These are phyloP conservation scores for Aspergillus ochraceoroseus DNA, from an alignment of 2,329 filamentous ascomycete genomes.

Conservation along the genomic window DNA sequence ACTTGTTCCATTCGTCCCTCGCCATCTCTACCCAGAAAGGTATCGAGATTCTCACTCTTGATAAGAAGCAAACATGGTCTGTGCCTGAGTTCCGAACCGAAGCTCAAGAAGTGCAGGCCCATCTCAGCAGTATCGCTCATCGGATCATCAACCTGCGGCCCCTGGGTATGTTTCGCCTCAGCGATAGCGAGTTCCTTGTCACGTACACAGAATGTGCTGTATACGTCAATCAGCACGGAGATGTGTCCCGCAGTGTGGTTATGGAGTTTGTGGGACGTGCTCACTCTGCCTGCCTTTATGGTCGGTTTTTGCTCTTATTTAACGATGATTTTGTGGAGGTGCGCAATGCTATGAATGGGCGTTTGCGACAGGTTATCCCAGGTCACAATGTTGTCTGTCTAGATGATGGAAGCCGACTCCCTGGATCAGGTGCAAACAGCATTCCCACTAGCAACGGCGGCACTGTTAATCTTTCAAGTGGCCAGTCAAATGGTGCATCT, in stretches of 20 bases:
- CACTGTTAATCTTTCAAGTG: slow-evolving; percentile 26
- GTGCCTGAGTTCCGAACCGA: slow-evolving; percentile 72
- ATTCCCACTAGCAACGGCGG: slow-evolving; percentile 41
- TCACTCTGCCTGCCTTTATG: slow-evolving; percentile 79
- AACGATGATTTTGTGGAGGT: slow-evolving; percentile 97
- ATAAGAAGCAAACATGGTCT: slow-evolving; percentile 93
- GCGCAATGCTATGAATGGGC: slow-evolving; percentile 90
- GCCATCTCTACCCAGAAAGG: slow-evolving; percentile 87
- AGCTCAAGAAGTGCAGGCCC: slow-evolving; percentile 52
- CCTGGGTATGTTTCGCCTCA: slow-evolving; percentile 93
- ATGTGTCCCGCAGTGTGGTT: slow-evolving; percentile 86
- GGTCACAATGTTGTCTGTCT: slow-evolving; percentile 85
- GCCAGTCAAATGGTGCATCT: slow-evolving; percentile 34
- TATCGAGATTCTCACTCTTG: slow-evolving; percentile 90
- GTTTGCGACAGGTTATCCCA: slow-evolving; percentile 87
- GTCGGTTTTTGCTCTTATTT: slow-evolving; percentile 86
- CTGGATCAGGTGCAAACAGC: slow-evolving; percentile 37
- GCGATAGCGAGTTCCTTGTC: slow-evolving; percentile 85
- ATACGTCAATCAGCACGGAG: slow-evolving; percentile 96
- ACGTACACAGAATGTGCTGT: slow-evolving; percentile 95
- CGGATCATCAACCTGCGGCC: slow-evolving; percentile 79
- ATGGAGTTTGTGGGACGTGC: slow-evolving; percentile 99
- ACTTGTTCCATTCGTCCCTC: slow-evolving; percentile 91
- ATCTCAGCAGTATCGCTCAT: slow-evolving; percentile 77
- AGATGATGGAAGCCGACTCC: slow-evolving; percentile 63